Base-by-base conservation (phyloP, 1,284 basidiomycete species). In the Pseudozyma thailandica region DNA sequence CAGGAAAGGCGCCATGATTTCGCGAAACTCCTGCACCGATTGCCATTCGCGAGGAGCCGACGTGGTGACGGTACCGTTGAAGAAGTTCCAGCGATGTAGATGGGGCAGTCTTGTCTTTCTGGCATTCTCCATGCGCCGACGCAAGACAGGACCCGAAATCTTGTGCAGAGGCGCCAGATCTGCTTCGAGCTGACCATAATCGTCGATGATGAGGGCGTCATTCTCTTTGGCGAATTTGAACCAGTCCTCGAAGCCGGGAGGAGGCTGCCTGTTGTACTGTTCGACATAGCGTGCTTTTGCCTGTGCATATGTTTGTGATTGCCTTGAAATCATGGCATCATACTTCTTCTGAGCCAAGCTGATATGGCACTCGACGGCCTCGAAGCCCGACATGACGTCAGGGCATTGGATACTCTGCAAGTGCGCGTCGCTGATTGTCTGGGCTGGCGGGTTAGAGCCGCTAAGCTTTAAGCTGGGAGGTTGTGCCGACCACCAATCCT, bases 121-220 rank as follows among this genome's bases (percentile, higher is more conserved):
- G 6, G 51, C 56, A 15, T 49, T 48, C 23, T 51, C 30, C 7
- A 60, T 44, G 6, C 63, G 50, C 27, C 43, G 42, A 10, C 56
- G 63, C 56, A 59, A 27, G 2, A 66, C 31, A 26, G 49, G 33
- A 18, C 43, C 9, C 4, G 62, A 31, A 16, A 59, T 37, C 12
- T 31, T 49, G 35, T 55, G 58, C 33, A 61, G 18, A 10, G 58
- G 58, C 16, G 25, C 39, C n/a, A 61, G 50, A 21, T 61, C 58
- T 26, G 48, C 26, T n/a, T 61, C 58, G 35, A 61, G 58, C 51
- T 61, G 58, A 15, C 51, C 58, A 39, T 61, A 61, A 9, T 61
- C 58, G 37, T 61, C 58, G 16, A 61, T 54, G 50, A 61, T 54
- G 35, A 28, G 21, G 12, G 46, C 50, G 6, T 61, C 41, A 42